These are phyloP conservation scores for Staphylotrichum longicolle DNA, from an alignment of 495 filamentous ascomycete species.

Conservation along the genomic window DNA sequence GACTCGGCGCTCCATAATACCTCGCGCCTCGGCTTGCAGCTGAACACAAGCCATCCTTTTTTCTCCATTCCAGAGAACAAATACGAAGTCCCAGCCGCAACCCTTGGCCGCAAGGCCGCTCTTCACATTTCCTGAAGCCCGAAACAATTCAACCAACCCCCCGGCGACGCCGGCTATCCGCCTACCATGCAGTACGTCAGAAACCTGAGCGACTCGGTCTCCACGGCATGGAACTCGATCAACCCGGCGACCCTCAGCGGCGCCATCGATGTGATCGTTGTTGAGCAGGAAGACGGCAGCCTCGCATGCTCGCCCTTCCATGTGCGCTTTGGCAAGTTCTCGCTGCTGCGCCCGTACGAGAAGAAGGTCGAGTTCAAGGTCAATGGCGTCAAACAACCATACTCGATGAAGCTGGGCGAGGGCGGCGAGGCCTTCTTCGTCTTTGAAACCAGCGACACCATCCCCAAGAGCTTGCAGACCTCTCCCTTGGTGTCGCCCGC, in stretches of 20 bases:
- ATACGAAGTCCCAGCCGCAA: background rate
- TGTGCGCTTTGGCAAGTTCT: conserved; percentile 98
- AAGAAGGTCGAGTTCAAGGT: conserved; percentile 99
- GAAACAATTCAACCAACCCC: background rate
- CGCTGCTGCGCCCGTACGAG: conserved; percentile 88
- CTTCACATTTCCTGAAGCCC: background rate
- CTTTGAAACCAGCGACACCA: conserved; percentile 86
- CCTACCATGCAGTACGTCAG: conserved; percentile 92
- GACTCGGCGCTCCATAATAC: conserved; percentile 9
- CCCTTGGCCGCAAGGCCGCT: conserved; percentile 9
- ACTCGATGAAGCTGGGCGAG: conserved; percentile 97
- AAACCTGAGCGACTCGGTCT: conserved; percentile 91
- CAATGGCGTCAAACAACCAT: conserved; percentile 86
- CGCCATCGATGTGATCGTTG: conserved; percentile 98
- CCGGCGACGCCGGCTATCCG: background rate
- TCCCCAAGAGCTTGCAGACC: conserved; percentile 87
- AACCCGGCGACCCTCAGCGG: conserved; percentile 96
- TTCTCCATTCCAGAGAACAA: background rate
- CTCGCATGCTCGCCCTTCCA: conserved; percentile 94
- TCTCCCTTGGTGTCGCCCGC: conserved; percentile 88
- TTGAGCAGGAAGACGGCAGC: conserved; percentile 91
- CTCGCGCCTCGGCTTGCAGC: conserved; percentile 14
- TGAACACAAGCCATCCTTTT: background rate
- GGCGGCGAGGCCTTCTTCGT: conserved; percentile 98
- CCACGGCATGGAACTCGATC: conserved; percentile 99